Evolutionary conservation across 2,329 filamentous ascomycete genomes (phyloP).

Genomic region (Chaetomium strumarium): DNA sequence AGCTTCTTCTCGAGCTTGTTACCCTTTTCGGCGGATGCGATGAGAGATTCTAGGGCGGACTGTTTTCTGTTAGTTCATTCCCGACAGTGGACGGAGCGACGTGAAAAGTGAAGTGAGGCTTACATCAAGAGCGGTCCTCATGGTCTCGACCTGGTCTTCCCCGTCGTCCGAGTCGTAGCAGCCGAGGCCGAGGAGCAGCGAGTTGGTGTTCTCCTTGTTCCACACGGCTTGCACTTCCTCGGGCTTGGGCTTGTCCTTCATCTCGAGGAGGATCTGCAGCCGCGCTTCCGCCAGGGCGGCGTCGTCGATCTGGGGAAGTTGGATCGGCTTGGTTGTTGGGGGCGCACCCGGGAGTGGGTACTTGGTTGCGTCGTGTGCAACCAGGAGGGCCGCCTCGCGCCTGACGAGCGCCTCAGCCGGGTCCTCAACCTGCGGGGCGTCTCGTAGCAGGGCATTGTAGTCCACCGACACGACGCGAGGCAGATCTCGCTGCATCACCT

Average conservation of each 20-base stretch:
- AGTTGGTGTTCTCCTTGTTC: conserved; percentile 46
- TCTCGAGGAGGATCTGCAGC: conserved; percentile 69
- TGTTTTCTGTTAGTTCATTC: conserved; percentile 28
- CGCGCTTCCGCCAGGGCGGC: conserved; percentile 67
- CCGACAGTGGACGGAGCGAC: no score
- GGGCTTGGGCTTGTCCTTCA: conserved; percentile 42
- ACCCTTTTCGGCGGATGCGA: conserved; percentile 68
- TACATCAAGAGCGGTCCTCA: conserved; percentile 70
- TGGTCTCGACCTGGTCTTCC: conserved; percentile 56
- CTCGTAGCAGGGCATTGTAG: conserved; percentile 59
- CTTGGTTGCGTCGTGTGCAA: conserved; percentile 73
- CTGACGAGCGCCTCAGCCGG: conserved; percentile 65
- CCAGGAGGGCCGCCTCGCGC: conserved; percentile 69
- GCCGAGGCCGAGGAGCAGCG: conserved; percentile 69
- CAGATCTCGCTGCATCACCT: conserved; percentile 81
- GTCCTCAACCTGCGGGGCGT: conserved; percentile 55
- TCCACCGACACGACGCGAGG: conserved; percentile 73
- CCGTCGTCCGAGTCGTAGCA: conserved; percentile 75
- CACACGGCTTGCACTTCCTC: conserved; percentile 50
- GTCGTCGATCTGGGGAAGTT: conserved; percentile 63
- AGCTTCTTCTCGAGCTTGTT: conserved; percentile 93
- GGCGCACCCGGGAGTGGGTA: conserved; percentile 66
- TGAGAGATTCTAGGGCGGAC: conserved; percentile 67
- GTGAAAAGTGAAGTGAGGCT: conserved; percentile 30
- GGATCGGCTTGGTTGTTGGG: conserved; percentile 50